Evolutionary conservation across 1,284 basidiomycete species (phyloP).

Genomic region (Ceratobasidium theobromae): DNA sequence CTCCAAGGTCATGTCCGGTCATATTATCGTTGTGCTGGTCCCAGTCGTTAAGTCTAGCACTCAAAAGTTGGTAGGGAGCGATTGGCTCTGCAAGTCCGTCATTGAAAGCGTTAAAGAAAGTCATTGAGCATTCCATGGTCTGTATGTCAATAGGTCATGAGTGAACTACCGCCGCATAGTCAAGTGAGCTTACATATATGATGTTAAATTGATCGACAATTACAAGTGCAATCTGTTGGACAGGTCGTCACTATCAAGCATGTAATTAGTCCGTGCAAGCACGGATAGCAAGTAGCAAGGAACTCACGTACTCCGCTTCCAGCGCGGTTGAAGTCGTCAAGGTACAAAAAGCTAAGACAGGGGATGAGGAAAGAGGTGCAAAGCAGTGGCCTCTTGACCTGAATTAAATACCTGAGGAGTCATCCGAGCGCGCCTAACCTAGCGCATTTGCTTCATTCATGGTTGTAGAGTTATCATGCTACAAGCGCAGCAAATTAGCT

Average conservation of each 20-base stretch:
- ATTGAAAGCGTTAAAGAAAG: background rate
- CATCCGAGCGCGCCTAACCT: no score
- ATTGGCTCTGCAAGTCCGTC: background rate
- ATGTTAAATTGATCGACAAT: slow-evolving; percentile 2
- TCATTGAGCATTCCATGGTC: slow-evolving; percentile 6
- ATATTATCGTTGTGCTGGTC: no score
- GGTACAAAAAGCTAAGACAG: background rate
- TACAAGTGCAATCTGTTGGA: background rate
- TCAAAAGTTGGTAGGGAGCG: background rate
- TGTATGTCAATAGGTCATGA: background rate
- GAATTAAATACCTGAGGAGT: no score
- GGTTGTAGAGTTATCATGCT: no score
- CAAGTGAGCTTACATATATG: slow-evolving; percentile 3
- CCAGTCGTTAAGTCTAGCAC: background rate
- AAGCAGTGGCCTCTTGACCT: no score
- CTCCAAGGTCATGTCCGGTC: no score
- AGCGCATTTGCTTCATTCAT: slow-evolving; percentile 1
- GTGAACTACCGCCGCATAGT: background rate
- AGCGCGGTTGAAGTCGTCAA: slow-evolving; percentile 18
- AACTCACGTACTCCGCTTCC: slow-evolving; percentile 26
- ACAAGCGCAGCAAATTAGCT: no score
- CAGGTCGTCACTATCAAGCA: background rate
- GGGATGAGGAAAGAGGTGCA: background rate
- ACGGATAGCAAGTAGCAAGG: background rate
- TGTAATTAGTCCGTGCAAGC: background rate